Base-by-base conservation (phyloP, 1,139 yeast species). In the Debaryomyces nepalensis region DNA sequence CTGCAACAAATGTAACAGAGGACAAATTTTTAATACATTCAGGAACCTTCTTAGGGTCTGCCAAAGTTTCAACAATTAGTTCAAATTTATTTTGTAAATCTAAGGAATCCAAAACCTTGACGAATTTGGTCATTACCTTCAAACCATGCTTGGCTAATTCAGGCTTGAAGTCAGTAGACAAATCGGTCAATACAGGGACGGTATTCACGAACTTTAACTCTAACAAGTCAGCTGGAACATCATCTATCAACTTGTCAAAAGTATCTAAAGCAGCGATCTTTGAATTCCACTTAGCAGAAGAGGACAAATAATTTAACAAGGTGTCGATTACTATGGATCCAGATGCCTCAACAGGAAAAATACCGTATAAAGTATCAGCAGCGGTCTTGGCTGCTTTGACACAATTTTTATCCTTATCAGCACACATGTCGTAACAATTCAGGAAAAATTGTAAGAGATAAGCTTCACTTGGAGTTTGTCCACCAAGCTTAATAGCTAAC, bases 1-100 rank as follows among this genome's bases (percentile, higher is more conserved):
- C 99, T 37, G 99, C 97, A 39, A 93, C 99, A 64, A 93, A 93
- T 0, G 99, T 93, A 42, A 93, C 98, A 37, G 95, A 87, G 2
- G 97, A 86, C 50, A 93, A 77, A 40, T 91, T 82, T 66, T 87
- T 88, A 65, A 93, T 88, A 66, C 97, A 90, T 46, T 82, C 86
- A 44, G 97, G 87, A 39, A 91, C 96, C 61, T 86, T 87, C 52
- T 76, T 77, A 35, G 98, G 98, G 60, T 93, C 87, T 39, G 95
- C 89, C 63, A 93, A 77, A 39, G 98, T 93, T 49, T 84, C 87
- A 39, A 88, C 87, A 61, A 93, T 89, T 48, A 89, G 70, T 51
- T 89, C 93, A 61, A 81, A 85, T 63, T 96, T 87, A 55, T 93
- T 90, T 44, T 84, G 81, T 58, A 93, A 79, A 71, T 93, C 99